Conservation (phyloP, 164 flowering plant species). For the Berberis thunbergii region DNA sequence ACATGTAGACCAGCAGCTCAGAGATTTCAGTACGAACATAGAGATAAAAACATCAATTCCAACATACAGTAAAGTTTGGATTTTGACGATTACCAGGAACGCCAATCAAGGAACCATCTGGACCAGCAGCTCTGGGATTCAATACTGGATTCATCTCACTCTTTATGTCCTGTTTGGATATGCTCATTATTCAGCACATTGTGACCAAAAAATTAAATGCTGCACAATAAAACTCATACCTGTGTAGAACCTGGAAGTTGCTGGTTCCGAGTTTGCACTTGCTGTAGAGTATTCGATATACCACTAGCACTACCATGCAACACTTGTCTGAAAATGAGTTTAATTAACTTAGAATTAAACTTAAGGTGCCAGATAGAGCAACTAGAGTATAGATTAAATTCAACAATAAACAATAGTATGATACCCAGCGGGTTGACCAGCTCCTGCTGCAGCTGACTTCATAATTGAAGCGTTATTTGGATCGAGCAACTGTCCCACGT, state of each 20-base stretch:
- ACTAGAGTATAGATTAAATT: no score
- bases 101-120: slow-evolving; percentile 71
- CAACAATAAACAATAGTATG: slow-evolving; percentile 5
- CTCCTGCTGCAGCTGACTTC: slow-evolving; percentile 60
- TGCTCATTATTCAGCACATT: not conserved
- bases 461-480: slow-evolving; percentile 68
- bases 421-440: slow-evolving; percentile 90
- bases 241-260: slow-evolving; percentile 70
- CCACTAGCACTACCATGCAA: slow-evolving; percentile 71
- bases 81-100: slow-evolving; percentile 35
- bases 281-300: slow-evolving; percentile 63
- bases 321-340: slow-evolving; percentile 55
- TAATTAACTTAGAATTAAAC: not conserved
- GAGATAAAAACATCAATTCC: no score
- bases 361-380: no score
- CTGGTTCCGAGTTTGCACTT: slow-evolving; percentile 83
- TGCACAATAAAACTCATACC: slow-evolving; percentile 22
- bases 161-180: slow-evolving; percentile 53
- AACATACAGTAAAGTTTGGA: no score
- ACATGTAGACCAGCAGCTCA: not conserved
- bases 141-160: slow-evolving; percentile 57
- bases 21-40: not conserved
- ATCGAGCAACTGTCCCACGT: slow-evolving; percentile 73
- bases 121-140: slow-evolving; percentile 56
- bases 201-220: not conserved